phyloP scores from a whole-genome alignment of 306 rosid species.

The Glycyrrhiza uralensis region DNA sequence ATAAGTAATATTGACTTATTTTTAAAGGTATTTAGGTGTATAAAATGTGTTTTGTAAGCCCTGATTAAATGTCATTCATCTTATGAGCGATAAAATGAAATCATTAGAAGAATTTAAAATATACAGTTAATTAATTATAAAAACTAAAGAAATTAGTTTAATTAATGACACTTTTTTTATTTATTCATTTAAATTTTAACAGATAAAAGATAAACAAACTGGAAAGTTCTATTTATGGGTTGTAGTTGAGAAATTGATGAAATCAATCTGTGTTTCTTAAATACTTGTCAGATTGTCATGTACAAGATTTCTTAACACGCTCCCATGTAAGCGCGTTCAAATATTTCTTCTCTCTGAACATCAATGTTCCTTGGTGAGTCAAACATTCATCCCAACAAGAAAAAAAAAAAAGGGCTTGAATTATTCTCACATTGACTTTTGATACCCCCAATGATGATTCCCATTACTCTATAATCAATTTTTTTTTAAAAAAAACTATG shows the following conservation, averaged over 20 bases:
- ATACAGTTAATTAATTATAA: too few relatives aligned
- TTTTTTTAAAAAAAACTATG: not conserved
- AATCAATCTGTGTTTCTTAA: not conserved
- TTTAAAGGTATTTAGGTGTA: too few relatives aligned
- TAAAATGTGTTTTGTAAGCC: too few relatives aligned
- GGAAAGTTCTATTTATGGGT: constrained; percentile 14
- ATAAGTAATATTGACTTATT: too few relatives aligned
- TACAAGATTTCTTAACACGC: constrained; percentile 28
- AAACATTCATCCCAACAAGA: not conserved
- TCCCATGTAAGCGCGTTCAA: constrained; percentile 28
- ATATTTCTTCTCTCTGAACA: constrained; percentile 23
- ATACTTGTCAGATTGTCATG: constrained; percentile 1
- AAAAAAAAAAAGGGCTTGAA: not conserved
- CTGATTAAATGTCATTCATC: too few relatives aligned
- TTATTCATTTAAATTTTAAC: too few relatives aligned
- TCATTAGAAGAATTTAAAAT: too few relatives aligned
- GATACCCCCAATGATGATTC: not conserved
- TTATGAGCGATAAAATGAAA: too few relatives aligned
- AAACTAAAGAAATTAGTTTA: too few relatives aligned
- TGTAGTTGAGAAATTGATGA: constrained; percentile 2
- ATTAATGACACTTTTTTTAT: too few relatives aligned
- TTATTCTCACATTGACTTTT: constrained; percentile 13
- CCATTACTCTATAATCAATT: not conserved
- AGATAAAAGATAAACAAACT: not conserved
- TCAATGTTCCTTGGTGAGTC: constrained; percentile 28